Conservation (phyloP, 306 rosid genomes). For the Fagus sylvatica region DNA sequence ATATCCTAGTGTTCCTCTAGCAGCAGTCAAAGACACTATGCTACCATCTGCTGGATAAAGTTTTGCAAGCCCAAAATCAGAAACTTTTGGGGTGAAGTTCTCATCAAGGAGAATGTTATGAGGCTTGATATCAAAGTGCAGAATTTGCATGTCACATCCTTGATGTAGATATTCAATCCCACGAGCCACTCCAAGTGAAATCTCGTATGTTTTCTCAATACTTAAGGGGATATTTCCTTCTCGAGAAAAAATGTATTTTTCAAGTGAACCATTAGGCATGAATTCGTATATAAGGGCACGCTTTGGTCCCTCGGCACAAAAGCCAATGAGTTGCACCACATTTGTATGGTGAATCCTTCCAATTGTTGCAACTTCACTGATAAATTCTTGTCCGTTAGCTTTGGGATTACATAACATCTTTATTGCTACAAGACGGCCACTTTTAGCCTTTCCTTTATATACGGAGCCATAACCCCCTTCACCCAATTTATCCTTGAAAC, state of each 20-base stretch:
- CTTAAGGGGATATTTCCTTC: background rate
- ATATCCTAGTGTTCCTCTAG: slow-evolving; percentile 27
- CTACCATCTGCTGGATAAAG: background rate
- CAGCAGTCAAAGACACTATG: slow-evolving; percentile 4
- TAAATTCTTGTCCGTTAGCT: slow-evolving; percentile 31
- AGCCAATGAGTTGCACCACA: slow-evolving; percentile 28
- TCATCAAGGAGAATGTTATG: slow-evolving; percentile 16
- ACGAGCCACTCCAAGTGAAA: slow-evolving; percentile 21
- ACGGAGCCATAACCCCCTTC: slow-evolving; percentile 29
- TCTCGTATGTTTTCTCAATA: background rate
- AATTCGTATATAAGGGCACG: slow-evolving; percentile 26
- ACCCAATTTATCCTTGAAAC: slow-evolving; percentile 18
- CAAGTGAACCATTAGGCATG: slow-evolving; percentile 31
- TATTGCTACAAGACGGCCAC: slow-evolving; percentile 21
- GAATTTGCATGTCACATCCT: slow-evolving; percentile 30
- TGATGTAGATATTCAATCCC: slow-evolving; percentile 24
- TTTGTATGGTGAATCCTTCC: slow-evolving; percentile 24
- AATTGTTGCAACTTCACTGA: slow-evolving; percentile 20
- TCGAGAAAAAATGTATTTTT: slow-evolving; percentile 18
- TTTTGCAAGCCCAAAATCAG: slow-evolving; percentile 31
- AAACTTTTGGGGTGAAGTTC: slow-evolving; percentile 17
- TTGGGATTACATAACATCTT: slow-evolving; percentile 15
- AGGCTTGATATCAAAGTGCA: slow-evolving; percentile 29
- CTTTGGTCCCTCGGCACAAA: slow-evolving; percentile 19
- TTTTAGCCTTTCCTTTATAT: slow-evolving; percentile 11